A percentile compares a stretch with the other conserved stretches of the same genome.
Conservation (phyloP, 441 rosid genomes). For the Eutrema salsugineum region DNA sequence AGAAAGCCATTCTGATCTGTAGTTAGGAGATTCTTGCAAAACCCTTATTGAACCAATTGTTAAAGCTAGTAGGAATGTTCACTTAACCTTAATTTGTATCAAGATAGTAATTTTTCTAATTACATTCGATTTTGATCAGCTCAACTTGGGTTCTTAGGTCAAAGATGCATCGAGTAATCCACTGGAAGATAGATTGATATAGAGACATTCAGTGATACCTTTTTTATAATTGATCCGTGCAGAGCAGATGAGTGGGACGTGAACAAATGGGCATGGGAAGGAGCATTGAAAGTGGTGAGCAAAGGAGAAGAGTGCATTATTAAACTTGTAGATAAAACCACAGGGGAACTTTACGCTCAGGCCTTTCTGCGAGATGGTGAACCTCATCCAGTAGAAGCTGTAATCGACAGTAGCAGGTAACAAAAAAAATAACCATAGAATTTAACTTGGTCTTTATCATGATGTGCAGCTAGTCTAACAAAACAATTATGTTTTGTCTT, state of each 20-base stretch:
- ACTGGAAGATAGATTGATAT: not conserved
- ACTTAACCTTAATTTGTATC: not conserved
- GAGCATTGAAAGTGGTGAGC: constrained; percentile 75
- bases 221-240: constrained; percentile 8
- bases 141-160: not conserved
- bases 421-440: not conserved
- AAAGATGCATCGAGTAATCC: not conserved
- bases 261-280: constrained; percentile 99
- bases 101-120: not conserved
- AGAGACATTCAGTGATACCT: not conserved
- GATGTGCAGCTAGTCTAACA: constrained; percentile 21
- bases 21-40: constrained; percentile 1
- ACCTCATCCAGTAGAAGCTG: constrained; percentile 94
- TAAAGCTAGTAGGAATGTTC: not conserved
- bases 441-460: constrained; percentile 11
- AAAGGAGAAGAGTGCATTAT: constrained; percentile 97
- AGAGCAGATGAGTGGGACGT: constrained; percentile 99
- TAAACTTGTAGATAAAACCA: constrained; percentile 85
- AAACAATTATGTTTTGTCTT: constrained; percentile 32
- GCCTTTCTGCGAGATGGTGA: constrained; percentile 93
- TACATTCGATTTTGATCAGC: not conserved
- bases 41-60: not conserved
- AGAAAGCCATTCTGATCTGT: not conserved
- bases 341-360: constrained; percentile 87
- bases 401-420: constrained; percentile 98